phyloP scores from a whole-genome alignment of 768 basidiomycete species.

The Leucosporidium yakuticum region DNA sequence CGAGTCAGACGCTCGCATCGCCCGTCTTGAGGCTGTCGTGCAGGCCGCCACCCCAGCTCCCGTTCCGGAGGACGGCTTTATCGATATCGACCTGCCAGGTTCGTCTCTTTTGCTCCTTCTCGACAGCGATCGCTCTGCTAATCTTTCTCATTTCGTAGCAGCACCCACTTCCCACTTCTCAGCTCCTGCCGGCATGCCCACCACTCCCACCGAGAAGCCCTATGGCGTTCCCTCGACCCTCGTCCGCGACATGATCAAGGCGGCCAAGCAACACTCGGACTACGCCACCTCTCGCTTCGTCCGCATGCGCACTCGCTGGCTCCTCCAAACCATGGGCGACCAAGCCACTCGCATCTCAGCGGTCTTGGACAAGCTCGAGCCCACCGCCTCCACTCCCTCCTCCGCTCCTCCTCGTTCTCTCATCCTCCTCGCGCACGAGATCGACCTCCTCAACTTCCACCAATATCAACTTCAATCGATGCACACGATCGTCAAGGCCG shows the following conservation, averaged over 20 bases:
- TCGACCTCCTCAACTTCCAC: conserved; percentile 10
- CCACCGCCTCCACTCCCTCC: not conserved
- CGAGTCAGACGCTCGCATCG: not conserved
- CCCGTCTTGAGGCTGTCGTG: not conserved
- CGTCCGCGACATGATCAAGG: conserved; percentile 11
- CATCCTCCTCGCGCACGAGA: conserved; percentile 13
- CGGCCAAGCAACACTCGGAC: conserved; percentile 8
- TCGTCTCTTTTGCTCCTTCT: not conserved
- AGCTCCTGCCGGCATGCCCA: conserved; percentile 5
- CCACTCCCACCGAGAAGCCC: conserved; percentile 2
- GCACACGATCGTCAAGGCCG: conserved; percentile 17
- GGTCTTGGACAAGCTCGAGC: conserved; percentile 16
- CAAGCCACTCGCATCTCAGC: conserved; percentile 9
- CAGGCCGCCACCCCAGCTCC: conserved; percentile 1
- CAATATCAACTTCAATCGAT: conserved; percentile 20
- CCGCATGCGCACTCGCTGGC: conserved; percentile 10
- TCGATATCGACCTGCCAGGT: not conserved
- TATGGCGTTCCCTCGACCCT: conserved; percentile 21
- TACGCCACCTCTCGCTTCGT: conserved; percentile 11
- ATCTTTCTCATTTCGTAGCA: not conserved
- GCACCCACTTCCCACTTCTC: not conserved
- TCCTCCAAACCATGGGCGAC: conserved; percentile 15
- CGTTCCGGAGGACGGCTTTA: not conserved
- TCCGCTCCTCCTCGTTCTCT: not conserved
- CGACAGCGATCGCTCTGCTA: too few species aligned